A percentile compares a stretch with the other conserved stretches of the same genome.
Conservation (phyloP, 1,284 basidiomycete species). For the Tilletia walkeri region DNA sequence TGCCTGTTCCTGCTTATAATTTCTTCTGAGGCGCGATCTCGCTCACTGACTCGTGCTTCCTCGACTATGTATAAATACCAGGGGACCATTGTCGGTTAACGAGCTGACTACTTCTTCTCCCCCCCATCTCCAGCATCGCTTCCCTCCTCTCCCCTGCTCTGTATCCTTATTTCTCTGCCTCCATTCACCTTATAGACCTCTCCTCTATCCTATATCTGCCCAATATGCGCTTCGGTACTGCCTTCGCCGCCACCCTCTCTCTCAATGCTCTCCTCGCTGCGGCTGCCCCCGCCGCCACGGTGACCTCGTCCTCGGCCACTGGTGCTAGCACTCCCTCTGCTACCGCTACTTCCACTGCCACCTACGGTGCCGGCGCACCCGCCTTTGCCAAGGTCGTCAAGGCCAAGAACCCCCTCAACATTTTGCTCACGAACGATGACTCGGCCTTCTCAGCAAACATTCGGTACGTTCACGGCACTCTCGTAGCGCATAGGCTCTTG, state of each 20-base stretch:
- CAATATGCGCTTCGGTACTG: slow-evolving; percentile 23
- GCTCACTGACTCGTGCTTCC: too few relatives aligned
- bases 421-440: slow-evolving; percentile 34
- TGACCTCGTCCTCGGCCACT: slow-evolving; percentile 19
- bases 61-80: slow-evolving; percentile 17
- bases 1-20: too few relatives aligned
- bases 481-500: too few relatives aligned
- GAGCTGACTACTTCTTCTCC: slow-evolving; percentile 28
- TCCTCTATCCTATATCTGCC: slow-evolving; percentile 23
- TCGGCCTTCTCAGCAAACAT: slow-evolving; percentile 17
- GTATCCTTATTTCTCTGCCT: background rate
- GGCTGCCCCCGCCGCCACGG: slow-evolving; percentile 26
- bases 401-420: slow-evolving; percentile 39
- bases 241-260: slow-evolving; percentile 24
- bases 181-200: background rate
- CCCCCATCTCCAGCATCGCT: background rate
- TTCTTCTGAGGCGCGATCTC: too few relatives aligned
- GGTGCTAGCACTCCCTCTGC: slow-evolving; percentile 25
- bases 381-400: slow-evolving; percentile 34
- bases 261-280: slow-evolving; percentile 12
- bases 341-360: slow-evolving; percentile 25
- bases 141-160: slow-evolving; percentile 22
- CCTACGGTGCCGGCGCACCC: slow-evolving; percentile 34
- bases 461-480: background rate
- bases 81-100: slow-evolving; percentile 29